phyloP scores from a whole-genome alignment of 805 yeast genomes.

The Candida ascalaphidarum region DNA sequence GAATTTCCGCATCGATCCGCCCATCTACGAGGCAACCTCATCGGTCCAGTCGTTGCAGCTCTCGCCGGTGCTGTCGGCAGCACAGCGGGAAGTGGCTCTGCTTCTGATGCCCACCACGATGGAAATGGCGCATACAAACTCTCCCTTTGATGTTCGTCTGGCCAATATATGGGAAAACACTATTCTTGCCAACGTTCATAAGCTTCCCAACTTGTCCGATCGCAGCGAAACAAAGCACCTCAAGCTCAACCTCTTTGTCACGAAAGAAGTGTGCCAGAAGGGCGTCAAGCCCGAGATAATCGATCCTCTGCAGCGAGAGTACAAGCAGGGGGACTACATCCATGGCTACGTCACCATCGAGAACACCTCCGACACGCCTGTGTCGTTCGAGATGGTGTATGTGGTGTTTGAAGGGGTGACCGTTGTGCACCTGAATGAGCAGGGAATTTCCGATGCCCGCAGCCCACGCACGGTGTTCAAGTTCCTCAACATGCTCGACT shows the following conservation, averaged over 20 bases:
- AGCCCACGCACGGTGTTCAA: constrained; percentile 22
- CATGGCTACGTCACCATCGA: constrained; percentile 34
- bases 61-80: neutral
- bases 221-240: constrained; percentile 14
- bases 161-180: constrained; percentile 27
- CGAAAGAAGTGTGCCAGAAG: constrained; percentile 30
- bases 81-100: neutral
- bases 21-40: constrained; percentile 18
- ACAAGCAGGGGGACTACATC: constrained; percentile 32
- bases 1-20: constrained; percentile 32
- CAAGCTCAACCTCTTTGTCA: constrained; percentile 25
- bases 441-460: constrained; percentile 12
- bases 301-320: constrained; percentile 24
- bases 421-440: constrained; percentile 14
- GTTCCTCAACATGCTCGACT: constrained; percentile 34
- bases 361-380: constrained; percentile 21
- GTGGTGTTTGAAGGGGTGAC: constrained; percentile 33
- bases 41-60: constrained; percentile 1
- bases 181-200: constrained; percentile 34
- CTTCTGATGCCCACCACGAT: constrained; percentile 1
- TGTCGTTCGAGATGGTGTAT: constrained; percentile 36
- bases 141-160: constrained; percentile 5
- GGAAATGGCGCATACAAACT: constrained; percentile 4
- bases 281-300: constrained; percentile 26
- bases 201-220: constrained; percentile 20